phyloP scores from a whole-genome alignment of 192 early-diverging fungal species.

The Gryganskiella cystojenkinii region DNA sequence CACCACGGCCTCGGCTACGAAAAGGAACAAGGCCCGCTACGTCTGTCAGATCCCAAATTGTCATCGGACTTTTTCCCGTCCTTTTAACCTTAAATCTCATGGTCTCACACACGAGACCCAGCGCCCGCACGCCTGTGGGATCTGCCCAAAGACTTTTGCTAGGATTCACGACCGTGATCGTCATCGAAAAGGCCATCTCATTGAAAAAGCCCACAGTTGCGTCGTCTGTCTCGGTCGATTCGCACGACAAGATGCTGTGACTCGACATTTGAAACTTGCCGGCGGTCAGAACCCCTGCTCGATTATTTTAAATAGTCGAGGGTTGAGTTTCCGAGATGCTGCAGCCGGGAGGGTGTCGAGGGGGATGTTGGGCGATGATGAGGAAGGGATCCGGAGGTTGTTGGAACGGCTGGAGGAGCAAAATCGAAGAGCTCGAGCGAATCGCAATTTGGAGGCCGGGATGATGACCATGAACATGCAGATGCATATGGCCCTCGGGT shows the following conservation, averaged over 20 bases:
- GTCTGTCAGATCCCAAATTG: conserved; percentile 24
- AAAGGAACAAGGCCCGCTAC: conserved; percentile 11
- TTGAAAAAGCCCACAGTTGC: conserved; percentile 75
- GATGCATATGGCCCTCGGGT: too few species aligned
- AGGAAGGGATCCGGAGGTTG: conserved; percentile 3
- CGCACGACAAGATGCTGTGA: conserved; percentile 48
- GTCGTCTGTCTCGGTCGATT: conserved; percentile 75
- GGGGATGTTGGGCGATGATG: conserved; percentile 11
- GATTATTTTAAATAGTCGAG: conserved; percentile 12
- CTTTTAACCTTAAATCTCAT: conserved; percentile 80
- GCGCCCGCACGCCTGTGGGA: conserved; percentile 71
- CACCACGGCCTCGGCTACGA: neutral
- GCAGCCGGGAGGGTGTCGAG: conserved; percentile 22
- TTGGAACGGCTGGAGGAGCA: conserved; percentile 10
- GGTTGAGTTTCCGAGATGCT: conserved; percentile 16
- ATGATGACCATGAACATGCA: too few species aligned
- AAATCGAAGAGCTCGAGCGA: too few species aligned
- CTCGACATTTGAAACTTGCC: conserved; percentile 35
- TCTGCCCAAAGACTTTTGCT: conserved; percentile 81
- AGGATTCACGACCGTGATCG: conserved; percentile 83
- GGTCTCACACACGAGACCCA: conserved; percentile 72
- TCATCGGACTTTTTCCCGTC: conserved; percentile 66
- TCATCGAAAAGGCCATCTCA: conserved; percentile 76
- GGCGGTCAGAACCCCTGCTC: conserved; percentile 32
- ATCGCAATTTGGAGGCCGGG: too few species aligned